A percentile compares a stretch with the other conserved stretches of the same genome.
Conservation (phyloP, 2,329 filamentous ascomycete genomes). For the Westerdykella aurantiaca region DNA sequence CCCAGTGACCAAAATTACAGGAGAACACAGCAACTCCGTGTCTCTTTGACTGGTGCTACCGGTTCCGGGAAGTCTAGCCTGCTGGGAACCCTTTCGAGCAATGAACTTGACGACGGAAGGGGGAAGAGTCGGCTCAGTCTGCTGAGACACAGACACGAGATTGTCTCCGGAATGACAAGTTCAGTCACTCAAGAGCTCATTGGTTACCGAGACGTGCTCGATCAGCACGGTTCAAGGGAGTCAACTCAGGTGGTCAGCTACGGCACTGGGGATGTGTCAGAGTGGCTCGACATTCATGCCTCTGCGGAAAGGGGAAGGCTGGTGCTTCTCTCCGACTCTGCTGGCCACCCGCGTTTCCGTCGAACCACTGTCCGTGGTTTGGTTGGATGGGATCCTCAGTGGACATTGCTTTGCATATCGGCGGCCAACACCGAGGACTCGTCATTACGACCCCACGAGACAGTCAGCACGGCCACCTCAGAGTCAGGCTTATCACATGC, state of each 20-base stretch:
- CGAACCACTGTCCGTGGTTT: constrained; percentile 83
- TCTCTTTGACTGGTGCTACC: constrained; percentile 84
- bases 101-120: constrained; percentile 82
- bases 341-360: constrained; percentile 82
- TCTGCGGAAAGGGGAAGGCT: constrained; percentile 67
- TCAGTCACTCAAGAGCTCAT: constrained; percentile 92
- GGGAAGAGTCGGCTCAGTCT: constrained; percentile 85
- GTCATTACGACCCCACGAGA: constrained; percentile 49
- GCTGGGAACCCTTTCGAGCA: constrained; percentile 80
- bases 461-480: constrained; percentile 46
- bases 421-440: constrained; percentile 62
- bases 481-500: constrained; percentile 69
- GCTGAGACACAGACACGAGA: constrained; percentile 88
- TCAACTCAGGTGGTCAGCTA: constrained; percentile 66
- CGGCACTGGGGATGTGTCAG: constrained; percentile 75
- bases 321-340: constrained; percentile 86
- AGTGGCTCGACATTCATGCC: constrained; percentile 91
- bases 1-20: constrained; percentile 6
- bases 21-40: constrained; percentile 61
- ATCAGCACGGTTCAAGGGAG: constrained; percentile 7
- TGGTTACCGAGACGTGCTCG: constrained; percentile 56
- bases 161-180: constrained; percentile 85
- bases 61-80: constrained; percentile 90
- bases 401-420: constrained; percentile 81
- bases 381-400: constrained; percentile 94